Evolutionary conservation across 2,329 filamentous ascomycete species (phyloP).

Genomic region (Blastomyces emzantsi): DNA sequence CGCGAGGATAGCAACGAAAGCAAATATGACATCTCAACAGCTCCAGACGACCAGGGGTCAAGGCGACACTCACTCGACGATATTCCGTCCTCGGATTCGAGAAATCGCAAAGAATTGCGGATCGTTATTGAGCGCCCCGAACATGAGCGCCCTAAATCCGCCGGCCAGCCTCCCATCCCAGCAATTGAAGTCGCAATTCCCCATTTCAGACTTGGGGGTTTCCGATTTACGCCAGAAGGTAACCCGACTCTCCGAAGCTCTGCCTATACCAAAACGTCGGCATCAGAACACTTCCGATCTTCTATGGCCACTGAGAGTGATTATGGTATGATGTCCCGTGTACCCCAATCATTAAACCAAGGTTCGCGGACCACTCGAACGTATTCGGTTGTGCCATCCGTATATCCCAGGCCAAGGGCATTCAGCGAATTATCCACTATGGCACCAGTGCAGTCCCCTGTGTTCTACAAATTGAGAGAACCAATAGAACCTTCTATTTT

Average conservation of each 20-base stretch:
- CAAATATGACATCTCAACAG: slow-evolving; percentile 18
- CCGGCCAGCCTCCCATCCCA: slow-evolving; percentile 49
- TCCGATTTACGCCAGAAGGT: slow-evolving; percentile 66
- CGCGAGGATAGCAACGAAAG: slow-evolving; percentile 23
- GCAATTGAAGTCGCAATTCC: slow-evolving; percentile 69
- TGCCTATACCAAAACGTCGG: slow-evolving; percentile 60
- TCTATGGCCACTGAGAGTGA: slow-evolving; percentile 47
- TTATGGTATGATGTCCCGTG: slow-evolving; percentile 21
- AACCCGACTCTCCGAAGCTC: slow-evolving; percentile 72
- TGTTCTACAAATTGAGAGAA: slow-evolving; percentile 46
- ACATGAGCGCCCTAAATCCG: slow-evolving; percentile 54
- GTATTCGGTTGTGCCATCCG: slow-evolving; percentile 29
- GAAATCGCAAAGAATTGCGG: slow-evolving; percentile 59
- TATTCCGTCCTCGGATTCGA: slow-evolving; percentile 29
- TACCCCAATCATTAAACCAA: slow-evolving; percentile 22
- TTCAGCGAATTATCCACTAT: slow-evolving; percentile 27
- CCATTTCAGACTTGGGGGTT: slow-evolving; percentile 72
- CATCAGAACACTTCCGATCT: slow-evolving; percentile 57
- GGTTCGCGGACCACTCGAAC: slow-evolving; percentile 27
- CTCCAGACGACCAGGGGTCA: slow-evolving; percentile 18
- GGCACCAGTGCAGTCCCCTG: slow-evolving; percentile 32
- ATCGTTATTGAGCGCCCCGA: slow-evolving; percentile 68
- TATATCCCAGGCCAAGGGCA: slow-evolving; percentile 27
- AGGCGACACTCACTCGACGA: slow-evolving; percentile 67
- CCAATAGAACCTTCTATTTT: slow-evolving; percentile 61